Base-by-base conservation (phyloP, 257 asterid genomes). In the Agastache rugosa region DNA sequence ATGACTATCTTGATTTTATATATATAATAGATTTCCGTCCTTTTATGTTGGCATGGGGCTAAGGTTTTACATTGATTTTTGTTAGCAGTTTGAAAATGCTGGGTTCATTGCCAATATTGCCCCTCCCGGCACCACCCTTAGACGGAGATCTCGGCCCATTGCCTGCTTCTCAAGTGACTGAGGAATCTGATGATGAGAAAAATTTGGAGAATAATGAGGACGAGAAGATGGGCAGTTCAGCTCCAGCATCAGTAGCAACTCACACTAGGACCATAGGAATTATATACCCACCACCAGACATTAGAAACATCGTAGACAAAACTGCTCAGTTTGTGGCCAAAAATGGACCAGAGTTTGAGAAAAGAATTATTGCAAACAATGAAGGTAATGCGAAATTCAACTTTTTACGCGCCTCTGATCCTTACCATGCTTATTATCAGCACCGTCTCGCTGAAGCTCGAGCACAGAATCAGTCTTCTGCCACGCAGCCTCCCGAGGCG, bases 371-470 rank as follows among this genome's bases (percentile, higher is more conserved):
- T 55, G 89, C 84, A 5, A 90, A 67, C 83, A 90, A 93, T 74
- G 97, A 93, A 75, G 93, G 96, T 11, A 93, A 93, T 75, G 90
- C 91, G 3, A 93, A 91, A 60, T 93, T 93, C 79, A 89, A 90
- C 67, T 92, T 92, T 62, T 80, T 92, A 77, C 91, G 84, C 53
- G 67, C 87, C 45, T 83, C 93, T n/a, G 97, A 93, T 87, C 97
- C 98, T 51, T 93, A 93, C 77, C 93, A 93, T 76, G 96, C 93
- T 12, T 93, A 93, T 69, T 93, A 93, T 80, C 97, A 88, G 88
- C 97, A 91, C 54, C 96, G 96, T 15, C 80, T 93, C 22, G 70
- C 96, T 7, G 98, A 91, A 79, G 90, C 90, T 61, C 86, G 97
- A n/a, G 78, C 90, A 0, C 97, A 91, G 79, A 91, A 79, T 83